Evolutionary conservation across 2,329 filamentous ascomycete genomes (phyloP), one percentile per base, ranked within the genome.

Genomic region (Trichophyton schoenleinii): DNA sequence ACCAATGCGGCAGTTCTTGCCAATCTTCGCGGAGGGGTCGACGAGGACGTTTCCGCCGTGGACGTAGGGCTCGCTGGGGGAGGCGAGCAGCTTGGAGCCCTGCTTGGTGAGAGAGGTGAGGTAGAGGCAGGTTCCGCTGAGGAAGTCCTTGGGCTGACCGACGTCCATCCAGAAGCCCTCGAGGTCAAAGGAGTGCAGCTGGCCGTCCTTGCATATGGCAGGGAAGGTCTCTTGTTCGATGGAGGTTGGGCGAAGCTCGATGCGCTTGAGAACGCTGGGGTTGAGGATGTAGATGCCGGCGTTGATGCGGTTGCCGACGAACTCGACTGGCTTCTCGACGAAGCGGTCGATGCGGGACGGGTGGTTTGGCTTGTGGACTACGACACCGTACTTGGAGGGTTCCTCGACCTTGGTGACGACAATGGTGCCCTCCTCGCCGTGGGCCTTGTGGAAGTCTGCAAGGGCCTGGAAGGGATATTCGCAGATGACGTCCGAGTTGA

Each of bases 81-180:
- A 80, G 6, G 87, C 85, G 59, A 97, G 87, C 64, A 88, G 82
- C 79, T 95, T 91, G 72, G 89, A 89, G 73, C 86, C 85, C 78
- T 88, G 91, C 84, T 96, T 96, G 63, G 91, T 83, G 63, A 97
- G 83, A 2, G 90, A 95, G 55, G 89, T 91, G 59, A 99, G 88
- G 80, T 96, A 97, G 65, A 99, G 83, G 78, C 92, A 97, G 64
- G 94, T 97, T 65, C 92, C 92, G 22, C 88, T 90, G 61, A 99
- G 81, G 83, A 97, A 99, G 74, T 99, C 92, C 81, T 97, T 99
- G 69, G 92, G 92, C 78, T 99, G 92, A 70, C 92, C 92, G 66
- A 99, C 90, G 69, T 97, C 92, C 92, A 97, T 97, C 92, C 92
- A 97, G 84, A 95, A 97, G 68, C 92, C 91, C 68, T 96, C 91